Base-by-base conservation (phyloP, 441 rosid species). In the Oxalis stricta region DNA sequence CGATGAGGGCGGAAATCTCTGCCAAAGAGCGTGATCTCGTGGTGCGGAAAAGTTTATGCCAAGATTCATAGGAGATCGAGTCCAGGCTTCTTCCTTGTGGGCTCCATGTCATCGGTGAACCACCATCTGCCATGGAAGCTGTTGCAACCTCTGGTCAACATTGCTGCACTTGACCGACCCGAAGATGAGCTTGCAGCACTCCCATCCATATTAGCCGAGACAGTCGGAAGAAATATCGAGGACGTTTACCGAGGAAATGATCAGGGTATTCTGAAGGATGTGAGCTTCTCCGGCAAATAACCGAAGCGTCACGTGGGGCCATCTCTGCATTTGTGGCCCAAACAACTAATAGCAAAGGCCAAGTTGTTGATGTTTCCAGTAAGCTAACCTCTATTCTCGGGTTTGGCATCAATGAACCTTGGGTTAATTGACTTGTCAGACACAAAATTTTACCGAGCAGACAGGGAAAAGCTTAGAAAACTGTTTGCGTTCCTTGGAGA, bases 41-140 rank as follows among this genome's bases (percentile, higher is more conserved):
- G 36, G 95, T 91, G n/a, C 44, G 99, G 99, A 14, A 86, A 79
- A 59, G 95, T 91, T 5, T 91, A 91, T 53, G 70, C 99, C 63
- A 91, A 91, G 81, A 91, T 91, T n/a, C n/a, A 51, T 85, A 85
- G 99, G 99, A 91, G 71, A 86, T 91, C 1, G 96, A 91, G 62
- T 86, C 99, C 41, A 73, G 99, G 41, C 95, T 91, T 38, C 53
- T 91, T 48, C 96, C 99, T 0, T 91, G 99, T 30, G 99, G 99
- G 35, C 99, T 91, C 52, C 99, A 91, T 20, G 69, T 91, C 52
- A 83, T 91, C 15, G 96, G 99, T 38, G 99, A 91, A 74, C 99
- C 99, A 33, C 99, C 99, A 24, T 75, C 99, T 1, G 95, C 99
- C 12, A 51, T 86, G 79, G 99, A 91, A 71, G 99, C 96, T 13